phyloP scores from a whole-genome alignment of 495 filamentous ascomycete species.

The Aspergillus panamensis region DNA sequence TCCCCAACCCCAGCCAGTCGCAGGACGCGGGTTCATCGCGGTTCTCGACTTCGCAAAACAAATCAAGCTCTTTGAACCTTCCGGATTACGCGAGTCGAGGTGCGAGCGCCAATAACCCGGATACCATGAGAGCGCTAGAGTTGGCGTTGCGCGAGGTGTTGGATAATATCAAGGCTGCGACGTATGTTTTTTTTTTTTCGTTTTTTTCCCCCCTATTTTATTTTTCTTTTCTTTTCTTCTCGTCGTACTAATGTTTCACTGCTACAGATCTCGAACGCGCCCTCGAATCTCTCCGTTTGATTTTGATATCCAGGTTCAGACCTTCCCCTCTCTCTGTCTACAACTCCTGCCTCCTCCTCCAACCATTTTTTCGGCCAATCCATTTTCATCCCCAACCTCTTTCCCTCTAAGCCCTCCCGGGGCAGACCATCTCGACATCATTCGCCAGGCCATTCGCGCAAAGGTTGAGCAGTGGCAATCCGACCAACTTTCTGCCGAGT shows the following conservation, averaged over 20 bases:
- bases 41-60: conserved; percentile 39
- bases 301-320: conserved; percentile 75
- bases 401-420: conserved; percentile 74
- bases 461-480: conserved; percentile 61
- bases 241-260: conserved; percentile 1
- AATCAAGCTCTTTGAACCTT: conserved; percentile 46
- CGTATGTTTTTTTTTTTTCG: conserved; percentile 47
- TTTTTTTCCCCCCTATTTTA: not conserved
- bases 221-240: not conserved
- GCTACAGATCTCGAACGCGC: conserved; percentile 30
- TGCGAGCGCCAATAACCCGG: conserved; percentile 59
- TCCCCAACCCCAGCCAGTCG: conserved; percentile 47
- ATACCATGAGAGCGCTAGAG: conserved; percentile 76
- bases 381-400: conserved; percentile 63
- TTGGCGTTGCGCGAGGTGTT: conserved; percentile 77
- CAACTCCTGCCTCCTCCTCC: conserved; percentile 75
- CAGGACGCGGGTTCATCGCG: conserved; percentile 36
- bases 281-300: conserved; percentile 63
- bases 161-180: conserved; percentile 74
- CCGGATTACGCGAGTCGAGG: conserved; percentile 57
- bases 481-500: conserved; percentile 36
- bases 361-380: conserved; percentile 66
- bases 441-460: conserved; percentile 61
- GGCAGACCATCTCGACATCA: conserved; percentile 62
- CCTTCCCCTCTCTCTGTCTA: conserved; percentile 77